Conservation (phyloP, 768 basidiomycete species). For the Leccinum pellstonianum region DNA sequence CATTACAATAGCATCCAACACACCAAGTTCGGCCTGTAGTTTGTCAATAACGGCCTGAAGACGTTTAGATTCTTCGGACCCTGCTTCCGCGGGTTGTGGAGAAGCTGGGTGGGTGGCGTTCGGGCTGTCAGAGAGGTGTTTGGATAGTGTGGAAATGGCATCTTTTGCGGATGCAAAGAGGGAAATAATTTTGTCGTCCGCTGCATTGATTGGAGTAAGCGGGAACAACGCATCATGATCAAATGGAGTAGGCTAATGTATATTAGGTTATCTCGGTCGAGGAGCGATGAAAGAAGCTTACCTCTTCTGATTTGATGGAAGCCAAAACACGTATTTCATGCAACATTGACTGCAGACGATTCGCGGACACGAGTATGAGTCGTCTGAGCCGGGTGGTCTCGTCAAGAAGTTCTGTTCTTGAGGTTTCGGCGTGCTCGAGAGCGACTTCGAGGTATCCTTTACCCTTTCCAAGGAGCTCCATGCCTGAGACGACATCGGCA, state of each 20-base stretch:
- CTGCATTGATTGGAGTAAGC: conserved; percentile 47
- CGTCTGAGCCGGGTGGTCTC: conserved; percentile 65
- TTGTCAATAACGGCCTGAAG: conserved; percentile 50
- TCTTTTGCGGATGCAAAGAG: conserved; percentile 45
- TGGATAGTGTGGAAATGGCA: conserved; percentile 32
- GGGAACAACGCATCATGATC: conserved; percentile 54
- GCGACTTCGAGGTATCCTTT: conserved; percentile 61
- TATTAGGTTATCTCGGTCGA: conserved; percentile 7
- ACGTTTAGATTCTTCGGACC: conserved; percentile 45
- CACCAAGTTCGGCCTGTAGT: conserved; percentile 61
- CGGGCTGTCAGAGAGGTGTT: conserved; percentile 22
- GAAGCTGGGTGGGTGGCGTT: conserved; percentile 13
- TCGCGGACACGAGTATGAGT: conserved; percentile 59
- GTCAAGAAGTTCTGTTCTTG: conserved; percentile 56
- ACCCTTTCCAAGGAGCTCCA: conserved; percentile 47
- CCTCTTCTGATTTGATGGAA: conserved; percentile 49
- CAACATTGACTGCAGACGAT: conserved; percentile 59
- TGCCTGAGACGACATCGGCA: conserved; percentile 44
- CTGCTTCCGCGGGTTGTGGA: conserved; percentile 22
- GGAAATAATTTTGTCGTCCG: conserved; percentile 46
- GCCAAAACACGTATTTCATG: conserved; percentile 44
- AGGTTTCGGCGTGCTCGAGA: conserved; percentile 70
- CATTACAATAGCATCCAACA: conserved; percentile 13
- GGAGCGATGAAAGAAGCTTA: conserved; percentile 24
- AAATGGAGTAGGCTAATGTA: conserved; percentile 42